Base-by-base conservation (phyloP, 2,329 filamentous ascomycete genomes). In the Aspergillus sp. region DNA sequence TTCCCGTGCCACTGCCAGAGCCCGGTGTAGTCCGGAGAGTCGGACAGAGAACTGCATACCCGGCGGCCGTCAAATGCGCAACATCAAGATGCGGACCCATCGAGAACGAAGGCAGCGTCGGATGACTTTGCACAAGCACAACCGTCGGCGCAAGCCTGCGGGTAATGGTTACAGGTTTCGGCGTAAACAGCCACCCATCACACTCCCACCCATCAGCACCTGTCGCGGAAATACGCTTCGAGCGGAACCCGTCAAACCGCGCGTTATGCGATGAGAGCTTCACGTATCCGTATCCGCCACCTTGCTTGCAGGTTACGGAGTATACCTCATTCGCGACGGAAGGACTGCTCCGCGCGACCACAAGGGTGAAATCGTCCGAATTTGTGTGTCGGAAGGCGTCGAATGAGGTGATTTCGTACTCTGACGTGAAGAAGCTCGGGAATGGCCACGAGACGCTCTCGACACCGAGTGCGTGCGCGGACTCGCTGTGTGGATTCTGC, bases 231-330 rank as follows among this genome's bases (percentile, higher is more conserved):
- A 60, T 54, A 1, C 30, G 51, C 15, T 50, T 60, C 25, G 57
- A 41, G 9, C 57, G 51, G 51, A 55, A 60, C 4, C 57, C 57
- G 30, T 55, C 57, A 7, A 60, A 49, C 5, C 22, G n/a, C 2
- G 57, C 28, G n/a, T 60, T 60, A 9, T 60, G 57, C 2, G 57
- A 60, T 9, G 57, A 60, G 8, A 60, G 45, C 25, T 60, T 49
- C 2, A 60, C 57, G 19, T 49, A 54, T 2, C 51, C 17, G 5
- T 11, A 6, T 4, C 41, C 28, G 11, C 23, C 28, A 3, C 41
- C 30, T 6, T 46, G 25, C 7, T 49, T 46, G 28, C 23, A 25
- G 19, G 15, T 43, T 2, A 60, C 57, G 0, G 57, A 60, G 51
- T 52, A 60, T 3, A 60, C 45, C 17, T 60, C 57, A 17, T 48